Evolutionary conservation across 2,329 filamentous ascomycete species (phyloP), one percentile per base, ranked within the genome.

Genomic region (Pestalotiopsis sp.): DNA sequence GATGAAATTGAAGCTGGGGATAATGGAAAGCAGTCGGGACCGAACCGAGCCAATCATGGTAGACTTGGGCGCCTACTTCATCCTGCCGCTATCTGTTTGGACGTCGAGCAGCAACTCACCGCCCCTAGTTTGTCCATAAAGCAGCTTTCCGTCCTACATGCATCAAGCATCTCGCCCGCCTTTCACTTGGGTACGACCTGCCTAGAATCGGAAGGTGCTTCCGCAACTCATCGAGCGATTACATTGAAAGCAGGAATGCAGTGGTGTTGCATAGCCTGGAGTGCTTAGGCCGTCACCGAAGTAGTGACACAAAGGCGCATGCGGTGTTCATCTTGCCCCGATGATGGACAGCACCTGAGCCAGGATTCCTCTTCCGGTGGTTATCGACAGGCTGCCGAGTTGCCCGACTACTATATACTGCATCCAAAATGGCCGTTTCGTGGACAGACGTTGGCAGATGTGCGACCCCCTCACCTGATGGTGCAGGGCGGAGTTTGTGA

Each of bases 321-420:
- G 64, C 36, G 14, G 64, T 66, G 49, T 25, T 23, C 23, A 58
- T n/a, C 13, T 66, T 52, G 20, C 38, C 17, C 49, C 49, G 14
- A 52, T 52, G 7, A n/a, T 52, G 17, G 5, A n/a, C 45, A 52
- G 17, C 45, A n/a, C 45, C 17, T 12, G 49, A n/a, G 45, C 49
- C n/a, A 27, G 64, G 49, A 23, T 66, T 38, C 25, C 11, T 38
- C 41, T 52, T 23, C 11, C 13, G 38, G 23, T 49, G 17, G 49
- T 13, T 12, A 20, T 58, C 20, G 62, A 49, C 62, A 23, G 62
- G 38, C 38, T 52, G 27, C 20, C 13, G 25, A 12, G 64, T 58
- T 66, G 64, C 64, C 64, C 64, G 49, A 31, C 52, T 59, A 36
- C 20, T 66, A 58, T 58, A 52, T 58, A 52, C 45, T 17, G n/a